A percentile compares a stretch with the other conserved stretches of the same genome.
phyloP scores from a whole-genome alignment of 2,329 filamentous ascomycete species.

The Rhinocladiella mackenziei region DNA sequence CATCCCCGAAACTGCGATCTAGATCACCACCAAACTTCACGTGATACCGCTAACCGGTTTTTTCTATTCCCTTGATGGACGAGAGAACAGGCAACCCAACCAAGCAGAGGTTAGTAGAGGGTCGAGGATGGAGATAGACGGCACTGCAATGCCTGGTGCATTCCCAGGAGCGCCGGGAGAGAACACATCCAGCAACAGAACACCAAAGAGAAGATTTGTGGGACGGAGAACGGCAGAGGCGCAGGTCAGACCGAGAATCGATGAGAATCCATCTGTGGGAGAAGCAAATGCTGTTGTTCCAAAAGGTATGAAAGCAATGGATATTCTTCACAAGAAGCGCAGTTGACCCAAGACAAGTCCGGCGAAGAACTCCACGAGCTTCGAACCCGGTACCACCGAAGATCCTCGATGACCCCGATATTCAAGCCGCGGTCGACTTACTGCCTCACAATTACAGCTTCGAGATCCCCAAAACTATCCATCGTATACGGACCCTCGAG shows the following conservation, averaged over 20 bases:
- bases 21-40: too few relatives aligned
- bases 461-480: slow-evolving; percentile 96
- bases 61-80: too few relatives aligned
- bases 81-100: too few relatives aligned
- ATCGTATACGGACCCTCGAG: slow-evolving; percentile 75
- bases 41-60: too few relatives aligned
- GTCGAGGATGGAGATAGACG: slow-evolving; percentile 47
- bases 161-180: slow-evolving; percentile 22
- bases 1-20: too few relatives aligned
- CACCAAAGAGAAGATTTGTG: slow-evolving; percentile 88
- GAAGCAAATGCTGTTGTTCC: slow-evolving; percentile 49
- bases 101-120: background rate
- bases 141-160: slow-evolving; percentile 24
- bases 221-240: slow-evolving; percentile 67
- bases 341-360: slow-evolving; percentile 44
- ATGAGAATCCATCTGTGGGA: slow-evolving; percentile 65
- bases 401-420: slow-evolving; percentile 77
- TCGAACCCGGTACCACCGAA: slow-evolving; percentile 86
- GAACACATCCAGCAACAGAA: slow-evolving; percentile 34
- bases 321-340: background rate
- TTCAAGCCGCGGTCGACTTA: slow-evolving; percentile 81
- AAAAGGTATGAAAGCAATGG: slow-evolving; percentile 34
- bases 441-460: slow-evolving; percentile 97
- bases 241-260: slow-evolving; percentile 55
- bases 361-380: slow-evolving; percentile 70